A percentile compares a stretch with the other conserved stretches of the same genome.
These are phyloP conservation scores for Ostreobium quekettii DNA, from an alignment of 139 green algal species.

Conservation along the genomic window DNA sequence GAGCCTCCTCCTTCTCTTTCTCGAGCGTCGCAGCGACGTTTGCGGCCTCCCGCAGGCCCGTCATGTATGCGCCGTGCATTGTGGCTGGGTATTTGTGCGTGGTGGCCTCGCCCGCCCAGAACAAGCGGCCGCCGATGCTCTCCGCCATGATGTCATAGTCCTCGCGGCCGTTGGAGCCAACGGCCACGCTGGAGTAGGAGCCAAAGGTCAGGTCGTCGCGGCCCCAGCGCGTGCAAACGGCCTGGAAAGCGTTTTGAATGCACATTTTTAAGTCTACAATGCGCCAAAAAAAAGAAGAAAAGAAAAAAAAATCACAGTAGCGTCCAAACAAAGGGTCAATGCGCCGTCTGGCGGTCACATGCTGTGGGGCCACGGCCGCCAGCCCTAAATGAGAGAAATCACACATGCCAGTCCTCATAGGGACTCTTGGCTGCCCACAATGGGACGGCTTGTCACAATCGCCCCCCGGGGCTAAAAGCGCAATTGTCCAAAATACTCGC, in stretches of 20 bases:
- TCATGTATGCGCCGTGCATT: slow-evolving; percentile 92
- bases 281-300: too few species aligned
- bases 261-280: too few species aligned
- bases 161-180: slow-evolving; percentile 58
- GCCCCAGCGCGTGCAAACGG: slow-evolving; percentile 74
- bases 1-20: background rate
- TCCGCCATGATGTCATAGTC: slow-evolving; percentile 81
- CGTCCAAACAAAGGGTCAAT: too few species aligned
- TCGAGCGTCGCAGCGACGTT: slow-evolving; percentile 24
- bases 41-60: slow-evolving; percentile 53
- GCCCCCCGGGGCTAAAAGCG: too few species aligned
- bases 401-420: too few species aligned
- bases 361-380: too few species aligned
- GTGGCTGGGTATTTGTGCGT: slow-evolving; percentile 83
- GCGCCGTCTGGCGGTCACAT: too few species aligned
- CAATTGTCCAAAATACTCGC: too few species aligned
- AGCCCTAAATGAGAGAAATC: too few species aligned
- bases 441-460: too few species aligned
- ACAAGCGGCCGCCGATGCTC: slow-evolving; percentile 57
- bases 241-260: slow-evolving; percentile 26
- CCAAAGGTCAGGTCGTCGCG: slow-evolving; percentile 67
- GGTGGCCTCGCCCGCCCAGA: slow-evolving; percentile 89
- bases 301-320: too few species aligned
- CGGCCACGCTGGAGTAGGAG: slow-evolving; percentile 76
- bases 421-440: too few species aligned